These are phyloP conservation scores for Cystoisospora suis DNA, from an alignment of 169 alveolate species.

Conservation along the genomic window DNA sequence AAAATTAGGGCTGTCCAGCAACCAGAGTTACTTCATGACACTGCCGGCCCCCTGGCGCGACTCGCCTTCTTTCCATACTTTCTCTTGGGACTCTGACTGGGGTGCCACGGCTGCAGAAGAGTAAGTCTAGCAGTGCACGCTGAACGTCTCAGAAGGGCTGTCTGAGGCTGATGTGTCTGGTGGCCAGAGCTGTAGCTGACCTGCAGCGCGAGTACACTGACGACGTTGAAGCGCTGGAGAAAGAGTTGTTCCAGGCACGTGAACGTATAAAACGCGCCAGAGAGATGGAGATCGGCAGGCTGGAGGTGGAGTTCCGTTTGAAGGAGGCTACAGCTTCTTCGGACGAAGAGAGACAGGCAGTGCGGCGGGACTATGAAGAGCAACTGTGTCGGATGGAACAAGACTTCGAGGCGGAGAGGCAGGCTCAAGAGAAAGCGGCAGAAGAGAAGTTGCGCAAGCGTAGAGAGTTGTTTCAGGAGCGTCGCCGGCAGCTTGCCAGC, in stretches of 20 bases:
- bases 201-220: background rate
- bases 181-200: background rate
- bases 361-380: background rate
- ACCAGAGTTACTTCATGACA: too few relatives aligned
- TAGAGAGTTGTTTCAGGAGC: background rate
- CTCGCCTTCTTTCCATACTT: too few relatives aligned
- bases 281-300: slow-evolving; percentile 22
- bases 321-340: background rate
- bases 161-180: too few relatives aligned
- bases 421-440: background rate
- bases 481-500: background rate
- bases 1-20: too few relatives aligned
- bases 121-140: too few relatives aligned
- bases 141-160: too few relatives aligned
- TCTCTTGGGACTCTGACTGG: too few relatives aligned
- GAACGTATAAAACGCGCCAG: background rate
- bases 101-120: too few relatives aligned
- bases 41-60: too few relatives aligned
- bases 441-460: background rate
- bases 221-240: background rate
- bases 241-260: background rate
- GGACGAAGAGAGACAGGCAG: background rate
- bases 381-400: background rate
- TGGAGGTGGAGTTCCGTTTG: background rate
- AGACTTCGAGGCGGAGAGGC: background rate